Evolutionary conservation across 768 basidiomycete species (phyloP), one percentile per base, ranked within the genome.

Genomic region (Leccinum imitatum): DNA sequence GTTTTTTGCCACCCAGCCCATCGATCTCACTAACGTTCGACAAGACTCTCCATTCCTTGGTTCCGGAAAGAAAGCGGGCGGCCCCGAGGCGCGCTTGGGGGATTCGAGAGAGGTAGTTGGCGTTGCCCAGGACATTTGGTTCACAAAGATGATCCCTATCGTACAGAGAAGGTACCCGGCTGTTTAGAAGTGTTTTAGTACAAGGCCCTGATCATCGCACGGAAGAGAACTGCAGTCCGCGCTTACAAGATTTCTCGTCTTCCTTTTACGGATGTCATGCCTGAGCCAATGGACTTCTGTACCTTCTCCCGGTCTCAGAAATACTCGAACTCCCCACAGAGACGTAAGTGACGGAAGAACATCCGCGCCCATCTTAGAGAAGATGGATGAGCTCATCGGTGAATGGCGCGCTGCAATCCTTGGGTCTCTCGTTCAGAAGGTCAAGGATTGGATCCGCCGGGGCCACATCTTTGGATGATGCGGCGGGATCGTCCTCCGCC

Each of bases 201-300:
- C 52, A 72, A 69, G 23, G 64, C 70, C 8, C 66, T 83, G 19
- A 67, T 82, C 27, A 58, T 74, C 19, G 59, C 67, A 10, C 79
- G 84, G 58, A 82, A 80, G 65, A 61, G 50, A 33, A 69, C 69
- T 23, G 82, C 81, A 1, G 60, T 79, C 27, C 78, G 77, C 19
- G 59, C 63, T 3, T 82, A 76, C 69, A 83, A 82, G 68, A 75
- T 75, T 9, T 67, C 71, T 13, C 76, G 62, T 13, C 73, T 81
- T 6, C 79, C 81, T 13, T 69, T 74, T 44, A 72, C 67, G 13
- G 73, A 78, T 19, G 53, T 80, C 31, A 78, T 83, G 75, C 82
- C 82, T 2, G 77, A 76, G 57, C 74, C 76, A 2, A 67, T 75
- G 54, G 83, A 85, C 61, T 82, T 82, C 56, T 81, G 77, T 55